phyloP scores from a whole-genome alignment of 495 filamentous ascomycete genomes.

The Podospora australis region DNA sequence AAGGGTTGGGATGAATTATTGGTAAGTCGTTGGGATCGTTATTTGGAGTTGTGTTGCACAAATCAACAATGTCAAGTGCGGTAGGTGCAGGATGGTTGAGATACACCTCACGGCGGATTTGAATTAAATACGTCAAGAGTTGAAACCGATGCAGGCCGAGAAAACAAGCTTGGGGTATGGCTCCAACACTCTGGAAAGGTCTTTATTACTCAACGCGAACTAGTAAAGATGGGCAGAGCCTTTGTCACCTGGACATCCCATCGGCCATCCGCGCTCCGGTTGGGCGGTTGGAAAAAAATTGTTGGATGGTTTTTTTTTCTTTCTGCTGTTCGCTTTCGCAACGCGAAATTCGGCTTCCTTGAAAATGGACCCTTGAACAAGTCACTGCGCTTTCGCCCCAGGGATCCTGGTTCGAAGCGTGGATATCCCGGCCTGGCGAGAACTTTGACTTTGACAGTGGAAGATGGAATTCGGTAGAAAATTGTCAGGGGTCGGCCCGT shows the following conservation, averaged over 20 bases:
- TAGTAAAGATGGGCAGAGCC: not conserved
- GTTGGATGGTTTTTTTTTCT: not conserved
- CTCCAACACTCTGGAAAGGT: conserved; percentile 4
- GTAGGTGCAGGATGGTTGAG: not conserved
- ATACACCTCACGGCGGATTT: not conserved
- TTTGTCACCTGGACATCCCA: conserved; percentile 10
- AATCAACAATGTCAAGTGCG: not conserved
- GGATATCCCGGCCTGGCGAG: not conserved
- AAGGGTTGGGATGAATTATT: not conserved
- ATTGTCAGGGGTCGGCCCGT: not conserved
- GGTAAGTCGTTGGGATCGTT: no score
- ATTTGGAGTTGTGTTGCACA: no score
- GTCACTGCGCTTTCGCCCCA: not conserved
- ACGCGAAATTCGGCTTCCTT: not conserved
- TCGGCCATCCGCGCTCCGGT: conserved; percentile 1
- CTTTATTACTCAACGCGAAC: conserved; percentile 5
- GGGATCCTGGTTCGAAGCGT: not conserved
- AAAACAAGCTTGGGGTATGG: not conserved
- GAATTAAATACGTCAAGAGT: conserved; percentile 8
- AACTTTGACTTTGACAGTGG: not conserved
- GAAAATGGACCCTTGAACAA: not conserved
- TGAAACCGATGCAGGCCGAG: conserved; percentile 11
- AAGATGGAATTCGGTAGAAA: not conserved
- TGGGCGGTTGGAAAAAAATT: not conserved
- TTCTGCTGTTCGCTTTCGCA: not conserved